A percentile compares a stretch with the other conserved stretches of the same genome.
These are phyloP conservation scores for Irpex sp. DNA, from an alignment of 1,284 basidiomycete genomes.

Conservation along the genomic window DNA sequence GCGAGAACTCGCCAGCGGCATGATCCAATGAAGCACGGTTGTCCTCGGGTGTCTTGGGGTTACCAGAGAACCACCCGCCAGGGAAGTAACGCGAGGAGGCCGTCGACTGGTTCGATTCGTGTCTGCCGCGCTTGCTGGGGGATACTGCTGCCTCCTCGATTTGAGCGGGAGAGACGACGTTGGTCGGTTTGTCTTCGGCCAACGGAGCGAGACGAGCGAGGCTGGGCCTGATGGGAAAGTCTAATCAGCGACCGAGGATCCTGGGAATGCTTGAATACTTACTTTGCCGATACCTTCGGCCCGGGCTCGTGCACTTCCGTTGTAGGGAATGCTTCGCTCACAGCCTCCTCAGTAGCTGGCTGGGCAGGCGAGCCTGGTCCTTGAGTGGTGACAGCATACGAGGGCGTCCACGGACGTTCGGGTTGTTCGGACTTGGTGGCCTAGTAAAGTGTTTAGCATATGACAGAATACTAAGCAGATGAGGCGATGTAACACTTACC, in stretches of 20 bases:
- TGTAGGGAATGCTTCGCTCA: constrained; percentile 25
- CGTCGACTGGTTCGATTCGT: constrained; percentile 45
- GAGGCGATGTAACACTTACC: not conserved
- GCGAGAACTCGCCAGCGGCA: constrained; percentile 46
- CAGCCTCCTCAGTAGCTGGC: constrained; percentile 2
- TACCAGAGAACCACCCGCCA: constrained; percentile 50
- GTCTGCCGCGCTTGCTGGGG: constrained; percentile 32
- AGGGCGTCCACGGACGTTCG: constrained; percentile 16
- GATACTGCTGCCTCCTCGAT: constrained; percentile 9
- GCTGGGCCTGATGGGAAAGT: constrained; percentile 21
- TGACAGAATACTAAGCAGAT: not conserved
- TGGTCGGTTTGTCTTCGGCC: constrained; percentile 16
- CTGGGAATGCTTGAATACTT: constrained; percentile 10
- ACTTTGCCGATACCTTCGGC: constrained; percentile 26
- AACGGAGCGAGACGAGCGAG: constrained; percentile 24
- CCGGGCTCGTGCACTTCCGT: constrained; percentile 17
- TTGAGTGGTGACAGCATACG: constrained; percentile 13
- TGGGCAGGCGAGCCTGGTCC: constrained; percentile 5
- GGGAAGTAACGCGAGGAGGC: constrained; percentile 45
- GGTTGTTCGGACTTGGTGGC: not conserved
- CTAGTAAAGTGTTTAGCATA: not conserved
- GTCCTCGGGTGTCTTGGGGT: constrained; percentile 30
- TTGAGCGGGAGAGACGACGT: constrained; percentile 11
- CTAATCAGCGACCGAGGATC: not conserved
- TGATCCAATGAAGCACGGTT: constrained; percentile 46